Evolutionary conservation across 2,329 filamentous ascomycete species (phyloP).

Genomic region (Monilinia aucupariae): DNA sequence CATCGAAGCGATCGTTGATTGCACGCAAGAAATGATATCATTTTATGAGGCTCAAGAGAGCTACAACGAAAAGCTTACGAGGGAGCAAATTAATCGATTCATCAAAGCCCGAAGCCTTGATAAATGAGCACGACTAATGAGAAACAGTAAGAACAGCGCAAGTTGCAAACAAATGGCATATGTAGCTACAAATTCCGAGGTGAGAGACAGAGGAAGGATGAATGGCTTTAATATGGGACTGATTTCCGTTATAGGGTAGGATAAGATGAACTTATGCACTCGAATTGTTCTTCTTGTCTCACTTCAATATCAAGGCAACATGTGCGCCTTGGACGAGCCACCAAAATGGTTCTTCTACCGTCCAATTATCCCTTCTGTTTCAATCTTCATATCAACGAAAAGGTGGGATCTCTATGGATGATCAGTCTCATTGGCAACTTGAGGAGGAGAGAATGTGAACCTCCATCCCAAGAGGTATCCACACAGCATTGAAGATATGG

Average conservation of each 20-base stretch:
- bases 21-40: slow-evolving; percentile 66
- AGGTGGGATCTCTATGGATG: no score
- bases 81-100: slow-evolving; percentile 37
- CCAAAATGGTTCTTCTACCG: no score
- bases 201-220: background rate
- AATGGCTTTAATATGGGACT: background rate
- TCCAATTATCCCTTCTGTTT: no score
- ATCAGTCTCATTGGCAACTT: background rate
- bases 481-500: background rate
- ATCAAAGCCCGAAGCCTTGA: slow-evolving; percentile 36
- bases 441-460: background rate
- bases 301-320: no score
- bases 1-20: slow-evolving; percentile 63
- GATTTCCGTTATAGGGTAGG: no score
- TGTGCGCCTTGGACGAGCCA: no score
- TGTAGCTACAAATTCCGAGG: background rate
- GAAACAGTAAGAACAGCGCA: background rate
- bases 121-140: slow-evolving; percentile 26
- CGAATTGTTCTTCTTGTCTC: no score
- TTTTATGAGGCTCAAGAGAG: slow-evolving; percentile 53
- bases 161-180: background rate
- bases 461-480: background rate
- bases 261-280: background rate
- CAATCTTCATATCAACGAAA: no score
- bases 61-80: slow-evolving; percentile 37